Evolutionary conservation across 2,329 filamentous ascomycete species (phyloP), one percentile per base, ranked within the genome.

Genomic region (Tolypocladium ophioglossoides): DNA sequence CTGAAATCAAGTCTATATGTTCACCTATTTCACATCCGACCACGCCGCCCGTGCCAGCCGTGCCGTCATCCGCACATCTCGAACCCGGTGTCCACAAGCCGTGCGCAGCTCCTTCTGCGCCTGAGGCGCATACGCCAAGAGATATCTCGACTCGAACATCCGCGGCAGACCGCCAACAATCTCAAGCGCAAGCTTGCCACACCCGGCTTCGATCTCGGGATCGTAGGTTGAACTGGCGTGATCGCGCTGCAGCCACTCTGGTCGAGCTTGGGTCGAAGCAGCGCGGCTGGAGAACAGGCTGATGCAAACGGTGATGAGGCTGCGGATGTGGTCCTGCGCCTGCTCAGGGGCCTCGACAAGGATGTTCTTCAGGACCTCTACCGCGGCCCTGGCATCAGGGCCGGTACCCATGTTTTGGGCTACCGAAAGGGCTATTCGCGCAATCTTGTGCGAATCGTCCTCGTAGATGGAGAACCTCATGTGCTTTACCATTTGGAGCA

Each of bases 61-160:
- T 20, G 80, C 79, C 49, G 69, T 70, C 54, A 70, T 74, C 49
- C 80, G 71, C 47, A 82, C 71, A 56, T 79, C 78, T 47, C 80
- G 70, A 10, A 80, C 75, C 7, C 68, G 64, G 58, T 83, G 78
- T 2, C 79, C 80, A 51, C 78, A 80, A 1, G 78, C 78, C 10
- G 69, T 60, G 1, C 74, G 73, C 56, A 83, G 61, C 52, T 78
- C 72, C 4, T 75, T 69, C 56, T 74, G 69, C 46, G 80, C 70
- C 52, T 66, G 67, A 32, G 70, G 70, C 46, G 72, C 71, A 58
- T 74, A 70, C 0, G 74, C 67, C 50, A 78, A 59, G 22, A 82
- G 61, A 49, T 75, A 65, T 7, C 72, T 67, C 12, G 74, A 68
- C 55, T 81, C 79, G 58, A 76, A 79, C 58, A 72, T 70, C 20